Conservation (phyloP, 805 yeast genomes). For the Metschnikowia chrysomelidarum region DNA sequence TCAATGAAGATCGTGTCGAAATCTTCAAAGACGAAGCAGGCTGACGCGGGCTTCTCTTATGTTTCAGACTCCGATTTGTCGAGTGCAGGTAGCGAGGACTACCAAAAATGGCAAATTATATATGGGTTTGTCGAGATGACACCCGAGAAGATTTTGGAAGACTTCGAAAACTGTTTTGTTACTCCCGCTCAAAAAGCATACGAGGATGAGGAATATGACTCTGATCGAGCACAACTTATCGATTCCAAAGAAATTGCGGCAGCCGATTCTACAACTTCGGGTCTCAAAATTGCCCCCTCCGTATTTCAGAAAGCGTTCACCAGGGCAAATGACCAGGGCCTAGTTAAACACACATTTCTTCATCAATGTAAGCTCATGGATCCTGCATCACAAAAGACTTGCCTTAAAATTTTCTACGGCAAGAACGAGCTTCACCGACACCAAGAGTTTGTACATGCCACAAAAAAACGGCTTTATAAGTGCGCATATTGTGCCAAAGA, state of each 20-base stretch:
- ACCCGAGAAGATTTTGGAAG: conserved; percentile 7
- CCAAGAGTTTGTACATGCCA: conserved; percentile 47
- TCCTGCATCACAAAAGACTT: conserved; percentile 30
- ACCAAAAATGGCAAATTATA: conserved; percentile 9
- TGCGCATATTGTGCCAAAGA: conserved; percentile 37
- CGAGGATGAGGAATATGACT: conserved; percentile 10
- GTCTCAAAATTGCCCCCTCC: conserved; percentile 11
- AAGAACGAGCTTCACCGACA: conserved; percentile 43
- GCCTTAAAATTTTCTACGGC: conserved; percentile 43
- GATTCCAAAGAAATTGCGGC: conserved; percentile 5
- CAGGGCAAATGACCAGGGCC: conserved; percentile 11
- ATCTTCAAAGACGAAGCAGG: neutral
- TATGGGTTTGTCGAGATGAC: conserved; percentile 10
- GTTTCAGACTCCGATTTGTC: conserved; percentile 8
- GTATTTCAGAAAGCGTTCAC: conserved; percentile 14
- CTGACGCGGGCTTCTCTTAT: neutral
- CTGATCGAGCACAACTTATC: conserved; percentile 7
- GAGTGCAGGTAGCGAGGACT: conserved; percentile 8
- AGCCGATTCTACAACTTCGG: conserved; percentile 2
- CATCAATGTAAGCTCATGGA: conserved; percentile 43
- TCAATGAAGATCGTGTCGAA: neutral
- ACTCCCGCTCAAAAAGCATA: conserved; percentile 7
- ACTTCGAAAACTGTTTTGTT: conserved; percentile 6
- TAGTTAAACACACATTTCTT: conserved; percentile 15
- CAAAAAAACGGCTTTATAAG: conserved; percentile 40